Evolutionary conservation across 2,329 filamentous ascomycete genomes (phyloP), one percentile per base, ranked within the genome.

Genomic region (Huntiella abstrusa): DNA sequence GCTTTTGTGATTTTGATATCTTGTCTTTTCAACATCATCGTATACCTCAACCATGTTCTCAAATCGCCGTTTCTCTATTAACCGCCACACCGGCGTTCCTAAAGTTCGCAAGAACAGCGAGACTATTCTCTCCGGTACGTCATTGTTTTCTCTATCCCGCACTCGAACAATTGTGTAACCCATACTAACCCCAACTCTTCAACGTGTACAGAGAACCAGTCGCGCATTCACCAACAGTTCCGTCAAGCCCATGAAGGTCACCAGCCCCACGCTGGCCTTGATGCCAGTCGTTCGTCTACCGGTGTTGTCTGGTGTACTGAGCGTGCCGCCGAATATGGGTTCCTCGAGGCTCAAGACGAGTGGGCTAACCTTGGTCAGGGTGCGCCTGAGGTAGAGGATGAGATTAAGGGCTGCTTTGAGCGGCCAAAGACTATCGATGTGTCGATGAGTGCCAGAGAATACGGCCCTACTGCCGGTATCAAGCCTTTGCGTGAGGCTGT

Each of bases 281-380:
- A 95, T 58, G 81, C 85, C 46, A 82, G 77, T 51, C 77, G 86
- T 61, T 82, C 85, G 39, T 92, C 83, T 12, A 96, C 88, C 11
- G 88, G 88, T 62, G 88, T 95, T 3, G 83, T 95, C 52, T 95
- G 88, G 88, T 86, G 80, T 53, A 85, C 80, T 3, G 83, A 91
- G 64, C 80, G 84, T 55, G 87, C 87, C 46, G 75, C 77, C 59
- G 86, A 95, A 63, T 83, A 88, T 64, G 88, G 88, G 55, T 95
- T 81, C 66, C 66, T 76, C 43, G 87, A 95, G 3, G 71, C 87
- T 54, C 87, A 85, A 8, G 71, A 81, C 2, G 64, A 70, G 52
- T 95, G 88, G 88, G 86, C 88, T 49, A 96, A 96, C 60, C 69
- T 96, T 2, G 88, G 88, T 32, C 88, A 95, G 65, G 87, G 87